These are phyloP conservation scores for Trichaptum fuscoviolaceum DNA, from an alignment of 768 basidiomycete genomes.

Conservation along the genomic window DNA sequence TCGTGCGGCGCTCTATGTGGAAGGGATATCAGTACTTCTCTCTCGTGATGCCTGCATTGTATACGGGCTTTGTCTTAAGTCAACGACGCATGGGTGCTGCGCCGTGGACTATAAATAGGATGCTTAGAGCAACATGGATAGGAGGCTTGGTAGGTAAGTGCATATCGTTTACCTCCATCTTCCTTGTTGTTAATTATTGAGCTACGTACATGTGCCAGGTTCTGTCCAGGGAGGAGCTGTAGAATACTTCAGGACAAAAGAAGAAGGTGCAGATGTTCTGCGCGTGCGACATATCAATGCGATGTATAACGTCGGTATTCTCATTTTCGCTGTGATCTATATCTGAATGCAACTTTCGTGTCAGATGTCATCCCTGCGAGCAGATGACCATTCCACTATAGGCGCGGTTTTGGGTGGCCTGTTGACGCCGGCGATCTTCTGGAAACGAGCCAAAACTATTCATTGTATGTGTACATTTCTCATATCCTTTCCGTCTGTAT, in stretches of 20 bases:
- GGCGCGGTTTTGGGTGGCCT: constrained; percentile 61
- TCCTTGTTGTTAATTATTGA: constrained; percentile 2
- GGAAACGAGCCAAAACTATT: constrained; percentile 59
- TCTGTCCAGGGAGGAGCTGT: constrained; percentile 46
- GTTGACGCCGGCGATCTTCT: constrained; percentile 64
- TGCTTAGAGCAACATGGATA: constrained; percentile 70
- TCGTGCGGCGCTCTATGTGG: constrained; percentile 59
- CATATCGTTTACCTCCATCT: constrained; percentile 3
- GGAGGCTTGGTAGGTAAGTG: constrained; percentile 55
- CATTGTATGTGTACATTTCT: constrained; percentile 41
- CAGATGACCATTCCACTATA: constrained; percentile 72
- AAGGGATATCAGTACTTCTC: constrained; percentile 68
- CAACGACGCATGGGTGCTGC: constrained; percentile 42
- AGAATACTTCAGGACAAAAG: constrained; percentile 55
- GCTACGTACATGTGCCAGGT: constrained; percentile 27
- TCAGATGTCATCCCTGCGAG: constrained; percentile 53
- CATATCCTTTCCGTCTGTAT: not conserved
- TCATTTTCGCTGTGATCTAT: not conserved
- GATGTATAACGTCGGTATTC: constrained; percentile 51
- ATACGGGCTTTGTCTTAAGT: constrained; percentile 46
- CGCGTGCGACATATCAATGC: constrained; percentile 43
- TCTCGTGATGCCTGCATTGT: constrained; percentile 55
- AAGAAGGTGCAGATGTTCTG: constrained; percentile 33
- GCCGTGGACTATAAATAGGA: constrained; percentile 52
- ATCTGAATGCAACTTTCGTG: not conserved